These are phyloP conservation scores for Talaromyces pinophilus DNA, from an alignment of 2,329 filamentous ascomycete species.

Conservation along the genomic window DNA sequence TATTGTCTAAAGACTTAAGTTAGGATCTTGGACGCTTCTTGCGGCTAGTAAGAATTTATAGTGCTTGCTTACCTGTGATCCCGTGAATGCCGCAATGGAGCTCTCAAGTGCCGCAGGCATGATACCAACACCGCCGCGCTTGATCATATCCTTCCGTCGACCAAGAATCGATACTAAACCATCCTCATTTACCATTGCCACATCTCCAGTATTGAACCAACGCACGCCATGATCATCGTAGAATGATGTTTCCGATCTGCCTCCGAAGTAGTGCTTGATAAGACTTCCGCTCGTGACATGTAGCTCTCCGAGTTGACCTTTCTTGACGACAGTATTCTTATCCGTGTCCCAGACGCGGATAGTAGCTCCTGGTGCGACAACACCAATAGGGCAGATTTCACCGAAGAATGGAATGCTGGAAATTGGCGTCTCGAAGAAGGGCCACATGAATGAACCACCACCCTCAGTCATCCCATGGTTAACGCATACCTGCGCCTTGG, in stretches of 20 bases:
- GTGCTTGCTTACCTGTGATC: background rate
- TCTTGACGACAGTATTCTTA: background rate
- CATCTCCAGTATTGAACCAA: constrained; percentile 9
- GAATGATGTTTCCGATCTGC: constrained; percentile 1
- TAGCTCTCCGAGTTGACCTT: background rate
- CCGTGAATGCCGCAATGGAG: background rate
- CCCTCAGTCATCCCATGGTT: constrained; percentile 9
- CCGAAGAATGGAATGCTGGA: constrained; percentile 7
- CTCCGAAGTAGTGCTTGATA: background rate
- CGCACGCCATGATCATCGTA: background rate
- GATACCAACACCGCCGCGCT: constrained; percentile 6
- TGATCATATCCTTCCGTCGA: constrained; percentile 6
- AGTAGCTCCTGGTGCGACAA: background rate
- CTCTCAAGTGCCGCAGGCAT: constrained; percentile 8
- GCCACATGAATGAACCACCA: constrained; percentile 2
- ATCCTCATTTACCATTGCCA: background rate
- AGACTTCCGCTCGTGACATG: constrained; percentile 7
- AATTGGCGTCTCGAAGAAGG: background rate
- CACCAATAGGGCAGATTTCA: constrained; percentile 1
- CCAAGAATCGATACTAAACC: background rate
- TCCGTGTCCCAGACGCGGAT: background rate
- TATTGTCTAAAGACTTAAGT: background rate
- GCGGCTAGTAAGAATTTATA: background rate
- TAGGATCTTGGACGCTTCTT: background rate
- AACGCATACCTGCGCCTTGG: background rate